Percentiles rank a stretch among this genome's conserved stretches.
Conservation (phyloP, 768 basidiomycete genomes). For the Rossbeevera mucosa region DNA sequence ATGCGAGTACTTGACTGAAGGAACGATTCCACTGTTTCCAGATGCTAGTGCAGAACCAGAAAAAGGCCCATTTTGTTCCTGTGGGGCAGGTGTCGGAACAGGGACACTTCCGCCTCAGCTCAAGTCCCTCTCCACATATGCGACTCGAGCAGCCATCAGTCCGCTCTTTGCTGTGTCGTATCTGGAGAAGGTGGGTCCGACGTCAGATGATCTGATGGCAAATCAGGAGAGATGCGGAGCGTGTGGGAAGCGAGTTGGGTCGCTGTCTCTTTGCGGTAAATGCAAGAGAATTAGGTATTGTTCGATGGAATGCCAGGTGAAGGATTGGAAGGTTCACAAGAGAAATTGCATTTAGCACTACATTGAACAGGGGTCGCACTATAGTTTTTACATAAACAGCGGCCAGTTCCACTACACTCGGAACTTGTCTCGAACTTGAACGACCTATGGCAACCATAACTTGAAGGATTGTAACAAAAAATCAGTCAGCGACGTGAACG, state of each 20-base stretch:
- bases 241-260: slow-evolving; percentile 19
- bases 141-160: slow-evolving; percentile 46
- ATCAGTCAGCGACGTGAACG: too few relatives aligned
- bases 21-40: slow-evolving; percentile 34
- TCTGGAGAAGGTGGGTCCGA: slow-evolving; percentile 35
- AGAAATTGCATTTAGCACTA: slow-evolving; percentile 25
- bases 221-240: slow-evolving; percentile 12
- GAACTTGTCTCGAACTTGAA: too few relatives aligned
- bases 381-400: too few relatives aligned
- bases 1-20: slow-evolving; percentile 41
- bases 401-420: too few relatives aligned
- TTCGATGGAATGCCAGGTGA: slow-evolving; percentile 41
- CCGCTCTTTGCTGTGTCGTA: slow-evolving; percentile 53
- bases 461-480: too few relatives aligned
- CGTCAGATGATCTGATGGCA: neutral
- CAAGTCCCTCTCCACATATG: slow-evolving; percentile 39
- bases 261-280: slow-evolving; percentile 30
- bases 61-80: slow-evolving; percentile 45
- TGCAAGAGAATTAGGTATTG: slow-evolving; percentile 43
- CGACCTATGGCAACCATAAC: too few relatives aligned
- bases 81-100: slow-evolving; percentile 47
- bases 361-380: too few relatives aligned
- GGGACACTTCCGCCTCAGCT: slow-evolving; percentile 36
- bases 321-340: slow-evolving; percentile 47
- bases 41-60: slow-evolving; percentile 31